Conservation (phyloP, 2,329 filamentous ascomycete genomes). For the Penicillium psychrosexuale region DNA sequence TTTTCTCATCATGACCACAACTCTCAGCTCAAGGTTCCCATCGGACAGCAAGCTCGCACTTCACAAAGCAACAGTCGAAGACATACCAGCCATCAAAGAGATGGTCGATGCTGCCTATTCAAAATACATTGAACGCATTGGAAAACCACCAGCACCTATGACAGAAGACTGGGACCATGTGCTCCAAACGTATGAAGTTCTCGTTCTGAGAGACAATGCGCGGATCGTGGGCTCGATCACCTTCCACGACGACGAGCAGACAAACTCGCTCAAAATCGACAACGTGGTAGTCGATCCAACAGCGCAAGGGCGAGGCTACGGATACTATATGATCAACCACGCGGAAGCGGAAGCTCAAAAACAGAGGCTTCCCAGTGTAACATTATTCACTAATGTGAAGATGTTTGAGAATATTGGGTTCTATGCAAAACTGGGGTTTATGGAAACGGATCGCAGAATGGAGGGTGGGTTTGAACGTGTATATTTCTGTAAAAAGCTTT, state of each 20-base stretch:
- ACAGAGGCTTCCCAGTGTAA: constrained; percentile 1
- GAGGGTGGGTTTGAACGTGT: constrained; percentile 25
- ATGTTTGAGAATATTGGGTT: constrained; percentile 25
- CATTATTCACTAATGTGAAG: constrained; percentile 24
- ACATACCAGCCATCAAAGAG: constrained; percentile 14
- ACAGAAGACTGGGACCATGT: constrained; percentile 13
- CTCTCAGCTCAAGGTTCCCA: background rate
- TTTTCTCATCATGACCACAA: background rate
- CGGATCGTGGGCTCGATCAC: constrained; percentile 16
- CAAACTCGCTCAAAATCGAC: constrained; percentile 11
- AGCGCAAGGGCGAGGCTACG: constrained; percentile 20
- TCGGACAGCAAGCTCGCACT: background rate
- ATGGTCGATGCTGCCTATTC: constrained; percentile 21
- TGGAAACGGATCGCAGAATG: constrained; percentile 12
- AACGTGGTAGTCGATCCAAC: constrained; percentile 22
- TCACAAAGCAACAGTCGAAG: constrained; percentile 6
- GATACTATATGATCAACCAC: constrained; percentile 2
- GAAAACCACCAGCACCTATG: constrained; percentile 23
- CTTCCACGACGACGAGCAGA: background rate
- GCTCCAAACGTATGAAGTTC: constrained; percentile 9
- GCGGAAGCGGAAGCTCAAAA: background rate
- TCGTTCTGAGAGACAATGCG: constrained; percentile 9
- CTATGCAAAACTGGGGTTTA: constrained; percentile 21
- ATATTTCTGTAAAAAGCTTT: constrained; percentile 16
- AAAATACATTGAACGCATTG: constrained; percentile 24